These are phyloP conservation scores for Dimocarpus longan DNA, from an alignment of 345 rosid genomes.

Conservation along the genomic window DNA sequence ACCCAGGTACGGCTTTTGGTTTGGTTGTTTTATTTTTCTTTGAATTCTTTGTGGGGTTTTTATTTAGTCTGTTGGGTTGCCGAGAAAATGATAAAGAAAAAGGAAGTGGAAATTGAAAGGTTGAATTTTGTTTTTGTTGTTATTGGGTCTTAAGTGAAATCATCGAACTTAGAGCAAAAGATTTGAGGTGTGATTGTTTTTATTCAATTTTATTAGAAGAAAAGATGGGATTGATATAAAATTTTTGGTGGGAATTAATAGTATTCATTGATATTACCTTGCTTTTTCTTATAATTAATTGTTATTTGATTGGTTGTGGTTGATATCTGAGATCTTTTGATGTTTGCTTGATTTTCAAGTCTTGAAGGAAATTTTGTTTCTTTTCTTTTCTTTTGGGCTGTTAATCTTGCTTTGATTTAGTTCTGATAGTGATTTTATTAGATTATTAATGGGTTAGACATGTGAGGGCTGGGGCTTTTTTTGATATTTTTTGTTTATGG, in stretches of 20 bases:
- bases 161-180: slow-evolving; percentile 5
- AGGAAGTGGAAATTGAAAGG: not conserved
- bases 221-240: not conserved
- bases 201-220: not conserved
- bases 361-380: not conserved
- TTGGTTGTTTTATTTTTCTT: slow-evolving; percentile 10
- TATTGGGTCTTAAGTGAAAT: not conserved
- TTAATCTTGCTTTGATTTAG: slow-evolving; percentile 4
- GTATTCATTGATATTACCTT: not conserved
- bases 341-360: not conserved
- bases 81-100: slow-evolving; percentile 6
- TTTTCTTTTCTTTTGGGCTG: not conserved
- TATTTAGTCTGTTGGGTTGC: slow-evolving; percentile 20
- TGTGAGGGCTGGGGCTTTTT: not conserved
- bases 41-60: not conserved
- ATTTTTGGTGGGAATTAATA: not conserved
- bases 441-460: not conserved
- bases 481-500: not conserved
- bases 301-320: not conserved
- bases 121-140: slow-evolving; percentile 7
- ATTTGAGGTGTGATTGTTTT: slow-evolving; percentile 17
- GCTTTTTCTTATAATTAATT: not conserved
- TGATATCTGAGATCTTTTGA: slow-evolving; percentile 7
- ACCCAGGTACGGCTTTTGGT: slow-evolving; percentile 59
- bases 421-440: not conserved